phyloP scores from a whole-genome alignment of 176 grass and related monocot species.

The Paspalum notatum region DNA sequence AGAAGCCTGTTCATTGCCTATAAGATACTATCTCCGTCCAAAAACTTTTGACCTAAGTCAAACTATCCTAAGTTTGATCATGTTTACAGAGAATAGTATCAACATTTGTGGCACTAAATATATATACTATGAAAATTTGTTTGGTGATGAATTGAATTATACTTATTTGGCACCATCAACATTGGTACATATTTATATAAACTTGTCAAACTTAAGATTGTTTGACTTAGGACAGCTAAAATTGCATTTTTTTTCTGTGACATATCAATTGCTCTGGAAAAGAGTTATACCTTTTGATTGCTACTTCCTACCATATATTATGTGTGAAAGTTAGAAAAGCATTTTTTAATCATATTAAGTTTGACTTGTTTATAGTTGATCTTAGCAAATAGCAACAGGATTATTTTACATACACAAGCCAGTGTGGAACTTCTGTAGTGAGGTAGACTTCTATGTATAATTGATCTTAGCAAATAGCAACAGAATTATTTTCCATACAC shows the following conservation, averaged over 20 bases:
- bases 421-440: background rate
- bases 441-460: conserved; percentile 20
- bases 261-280: background rate
- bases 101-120: too few relatives aligned
- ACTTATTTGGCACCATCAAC: too few relatives aligned
- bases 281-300: background rate
- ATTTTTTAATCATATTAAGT: background rate
- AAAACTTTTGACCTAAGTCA: too few relatives aligned
- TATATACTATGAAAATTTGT: too few relatives aligned
- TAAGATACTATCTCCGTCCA: background rate
- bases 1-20: background rate
- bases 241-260: background rate
- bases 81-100: too few relatives aligned
- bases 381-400: conserved; percentile 24
- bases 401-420: conserved; percentile 12
- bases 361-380: conserved; percentile 16
- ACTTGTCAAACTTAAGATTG: too few relatives aligned
- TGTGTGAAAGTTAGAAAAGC: background rate
- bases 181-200: too few relatives aligned
- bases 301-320: background rate
- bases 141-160: too few relatives aligned
- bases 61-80: too few relatives aligned
- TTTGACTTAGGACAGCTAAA: too few relatives aligned
- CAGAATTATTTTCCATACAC: conserved; percentile 9
- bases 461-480: conserved; percentile 32